Evolutionary conservation across 2,329 filamentous ascomycete species (phyloP).

Genomic region (Whalleya microplaca): DNA sequence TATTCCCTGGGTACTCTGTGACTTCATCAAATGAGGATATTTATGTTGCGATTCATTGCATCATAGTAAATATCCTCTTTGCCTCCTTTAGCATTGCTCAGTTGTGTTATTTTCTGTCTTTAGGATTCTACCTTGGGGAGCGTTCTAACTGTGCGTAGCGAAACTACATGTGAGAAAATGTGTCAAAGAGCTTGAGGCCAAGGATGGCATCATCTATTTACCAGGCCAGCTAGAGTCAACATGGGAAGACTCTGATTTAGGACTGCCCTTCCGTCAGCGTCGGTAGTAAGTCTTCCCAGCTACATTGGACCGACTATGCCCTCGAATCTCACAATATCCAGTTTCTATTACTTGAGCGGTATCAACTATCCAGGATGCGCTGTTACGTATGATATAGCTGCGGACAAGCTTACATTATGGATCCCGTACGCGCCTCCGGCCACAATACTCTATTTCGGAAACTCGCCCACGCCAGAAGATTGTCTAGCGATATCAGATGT

Average conservation of each 20-base stretch:
- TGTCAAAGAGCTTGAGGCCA: conserved; percentile 51
- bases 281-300: conserved; percentile 52
- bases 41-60: neutral
- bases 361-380: conserved; percentile 58
- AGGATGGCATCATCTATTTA: conserved; percentile 58
- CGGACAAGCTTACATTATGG: conserved; percentile 71
- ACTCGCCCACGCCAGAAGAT: conserved; percentile 62
- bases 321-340: conserved; percentile 30
- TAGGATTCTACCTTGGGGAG: neutral
- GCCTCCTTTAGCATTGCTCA: neutral
- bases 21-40: too few species aligned
- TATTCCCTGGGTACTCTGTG: too few species aligned
- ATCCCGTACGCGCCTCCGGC: conserved; percentile 69
- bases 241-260: conserved; percentile 64
- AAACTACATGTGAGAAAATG: conserved; percentile 63
- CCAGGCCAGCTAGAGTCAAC: conserved; percentile 53
- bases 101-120: neutral
- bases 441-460: conserved; percentile 66
- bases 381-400: conserved; percentile 60
- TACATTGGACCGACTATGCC: neutral
- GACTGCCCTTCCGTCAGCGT: conserved; percentile 58
- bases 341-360: conserved; percentile 63
- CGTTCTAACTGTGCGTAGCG: conserved; percentile 41
- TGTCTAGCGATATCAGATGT: conserved; percentile 68
- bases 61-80: neutral